phyloP scores from a whole-genome alignment of 2,329 filamentous ascomycete genomes.

The Chrysosphaeria jannelii region DNA sequence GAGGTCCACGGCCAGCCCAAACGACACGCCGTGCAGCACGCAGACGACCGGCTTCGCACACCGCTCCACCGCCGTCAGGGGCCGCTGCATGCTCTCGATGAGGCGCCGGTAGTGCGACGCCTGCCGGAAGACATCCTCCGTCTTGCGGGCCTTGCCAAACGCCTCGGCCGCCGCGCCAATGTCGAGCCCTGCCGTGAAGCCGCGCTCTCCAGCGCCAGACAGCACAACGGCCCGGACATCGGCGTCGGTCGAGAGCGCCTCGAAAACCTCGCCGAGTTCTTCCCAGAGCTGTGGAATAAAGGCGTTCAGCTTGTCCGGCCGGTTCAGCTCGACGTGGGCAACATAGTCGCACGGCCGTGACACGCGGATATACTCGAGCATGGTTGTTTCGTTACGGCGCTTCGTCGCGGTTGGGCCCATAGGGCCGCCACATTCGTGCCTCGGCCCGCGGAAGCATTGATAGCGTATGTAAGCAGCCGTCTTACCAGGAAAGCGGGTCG shows the following conservation, averaged over 20 bases:
- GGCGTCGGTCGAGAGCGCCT: constrained; percentile 36
- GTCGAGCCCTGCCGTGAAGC: constrained; percentile 69
- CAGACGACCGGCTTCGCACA: constrained; percentile 83
- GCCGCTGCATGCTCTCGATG: constrained; percentile 54
- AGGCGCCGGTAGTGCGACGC: constrained; percentile 31
- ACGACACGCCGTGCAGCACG: constrained; percentile 47
- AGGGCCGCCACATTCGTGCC: no score
- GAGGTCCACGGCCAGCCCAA: constrained; percentile 53
- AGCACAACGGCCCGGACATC: constrained; percentile 50
- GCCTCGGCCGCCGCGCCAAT: constrained; percentile 35
- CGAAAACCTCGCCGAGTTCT: constrained; percentile 46
- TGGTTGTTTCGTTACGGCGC: constrained; percentile 2
- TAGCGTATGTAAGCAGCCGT: no score
- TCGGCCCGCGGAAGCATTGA: no score
- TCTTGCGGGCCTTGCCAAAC: constrained; percentile 16
- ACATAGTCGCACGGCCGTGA: constrained; percentile 42
- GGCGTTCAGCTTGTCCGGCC: constrained; percentile 62
- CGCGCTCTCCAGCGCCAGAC: constrained; percentile 51
- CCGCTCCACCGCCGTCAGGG: constrained; percentile 44
- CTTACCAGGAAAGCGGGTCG: no score
- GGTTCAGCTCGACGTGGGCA: constrained; percentile 78
- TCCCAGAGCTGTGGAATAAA: constrained; percentile 69
- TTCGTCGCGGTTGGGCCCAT: not conserved
- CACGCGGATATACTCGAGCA: constrained; percentile 11
- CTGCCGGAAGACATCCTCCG: constrained; percentile 30